Conservation (phyloP, 2,329 filamentous ascomycete genomes). For the Aspergillus flavus region DNA sequence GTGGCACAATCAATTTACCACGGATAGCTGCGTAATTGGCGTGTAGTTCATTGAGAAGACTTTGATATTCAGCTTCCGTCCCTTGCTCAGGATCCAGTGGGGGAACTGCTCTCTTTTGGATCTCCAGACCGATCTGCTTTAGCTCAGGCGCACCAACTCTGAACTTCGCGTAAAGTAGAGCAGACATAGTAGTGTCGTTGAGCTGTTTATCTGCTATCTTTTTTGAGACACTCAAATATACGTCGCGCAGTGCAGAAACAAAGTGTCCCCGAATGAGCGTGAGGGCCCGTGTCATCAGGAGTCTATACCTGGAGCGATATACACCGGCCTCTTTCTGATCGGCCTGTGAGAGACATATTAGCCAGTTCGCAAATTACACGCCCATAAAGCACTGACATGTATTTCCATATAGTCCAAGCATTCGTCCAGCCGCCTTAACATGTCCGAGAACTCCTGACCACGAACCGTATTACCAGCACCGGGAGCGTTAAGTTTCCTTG, state of each 20-base stretch:
- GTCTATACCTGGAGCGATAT: conserved; percentile 84
- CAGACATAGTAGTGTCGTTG: conserved; percentile 72
- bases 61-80: conserved; percentile 66
- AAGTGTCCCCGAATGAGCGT: conserved; percentile 70
- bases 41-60: conserved; percentile 66
- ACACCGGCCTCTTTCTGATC: conserved; percentile 84
- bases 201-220: conserved; percentile 67
- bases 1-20: conserved; percentile 61
- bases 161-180: conserved; percentile 72
- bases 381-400: conserved; percentile 61
- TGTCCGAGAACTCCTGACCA: conserved; percentile 81
- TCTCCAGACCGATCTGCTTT: conserved; percentile 67
- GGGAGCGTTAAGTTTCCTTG: conserved; percentile 85
- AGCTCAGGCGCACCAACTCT: conserved; percentile 66
- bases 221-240: conserved; percentile 63
- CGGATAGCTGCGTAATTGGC: conserved; percentile 64
- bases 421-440: conserved; percentile 82
- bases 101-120: conserved; percentile 66
- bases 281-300: conserved; percentile 71
- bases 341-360: conserved; percentile 53
- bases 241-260: conserved; percentile 63
- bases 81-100: conserved; percentile 62
- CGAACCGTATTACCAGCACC: conserved; percentile 85
- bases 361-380: neutral
- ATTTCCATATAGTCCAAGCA: conserved; percentile 91